These are phyloP conservation scores for Limnanthes douglasii DNA, from an alignment of 345 rosid genomes.

Conservation along the genomic window DNA sequence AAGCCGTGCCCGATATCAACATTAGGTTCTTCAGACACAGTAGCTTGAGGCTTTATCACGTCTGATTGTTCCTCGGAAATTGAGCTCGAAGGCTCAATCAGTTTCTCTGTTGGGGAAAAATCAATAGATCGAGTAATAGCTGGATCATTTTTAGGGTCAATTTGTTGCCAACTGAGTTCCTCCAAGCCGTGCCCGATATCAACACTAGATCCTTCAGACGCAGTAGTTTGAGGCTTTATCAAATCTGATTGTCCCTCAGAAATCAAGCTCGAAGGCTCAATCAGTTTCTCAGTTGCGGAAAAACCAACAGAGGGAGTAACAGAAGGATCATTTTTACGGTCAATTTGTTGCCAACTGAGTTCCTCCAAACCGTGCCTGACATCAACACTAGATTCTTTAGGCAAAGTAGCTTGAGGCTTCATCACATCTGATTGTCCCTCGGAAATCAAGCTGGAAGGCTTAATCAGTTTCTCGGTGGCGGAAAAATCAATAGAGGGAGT, in stretches of 20 bases:
- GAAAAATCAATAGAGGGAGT: slow-evolving; percentile 4
- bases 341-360: slow-evolving; percentile 18
- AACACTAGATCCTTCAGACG: slow-evolving; percentile 5
- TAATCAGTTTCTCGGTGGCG: slow-evolving; percentile 16
- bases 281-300: slow-evolving; percentile 13
- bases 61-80: slow-evolving; percentile 11
- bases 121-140: too few relatives aligned
- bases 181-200: slow-evolving; percentile 16
- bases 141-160: slow-evolving; percentile 8
- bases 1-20: slow-evolving; percentile 11
- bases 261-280: slow-evolving; percentile 12
- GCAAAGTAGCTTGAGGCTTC: slow-evolving; percentile 4
- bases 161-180: slow-evolving; percentile 24
- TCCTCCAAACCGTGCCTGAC: slow-evolving; percentile 22
- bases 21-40: slow-evolving; percentile 6
- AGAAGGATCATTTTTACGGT: slow-evolving; percentile 7
- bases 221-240: slow-evolving; percentile 6
- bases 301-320: slow-evolving; percentile 4
- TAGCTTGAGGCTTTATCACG: slow-evolving; percentile 6
- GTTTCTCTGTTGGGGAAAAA: slow-evolving; percentile 13
- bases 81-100: slow-evolving; percentile 13
- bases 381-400: slow-evolving; percentile 6
- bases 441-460: slow-evolving; percentile 11
- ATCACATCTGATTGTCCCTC: slow-evolving; percentile 9
- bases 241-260: slow-evolving; percentile 10